Percentiles rank a stretch among this genome's conserved stretches.
Evolutionary conservation across 768 basidiomycete genomes (phyloP).

Genomic region (Hypholoma sublateritium): DNA sequence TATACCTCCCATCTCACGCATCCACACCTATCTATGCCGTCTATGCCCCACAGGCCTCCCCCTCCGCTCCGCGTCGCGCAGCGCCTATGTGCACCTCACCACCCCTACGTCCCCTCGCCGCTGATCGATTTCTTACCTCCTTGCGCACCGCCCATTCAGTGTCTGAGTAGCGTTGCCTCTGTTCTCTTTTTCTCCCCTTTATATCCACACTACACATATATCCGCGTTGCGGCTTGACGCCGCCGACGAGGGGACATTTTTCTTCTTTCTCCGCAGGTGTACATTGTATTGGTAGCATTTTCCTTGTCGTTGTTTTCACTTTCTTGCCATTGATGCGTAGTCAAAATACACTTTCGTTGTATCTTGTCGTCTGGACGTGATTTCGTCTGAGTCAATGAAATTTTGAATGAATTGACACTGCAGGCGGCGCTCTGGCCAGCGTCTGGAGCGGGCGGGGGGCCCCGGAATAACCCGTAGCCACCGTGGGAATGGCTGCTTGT

Average conservation of each 20-base stretch:
- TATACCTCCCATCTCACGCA: background rate
- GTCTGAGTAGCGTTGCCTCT: background rate
- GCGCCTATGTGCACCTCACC: background rate
- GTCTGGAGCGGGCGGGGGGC: background rate
- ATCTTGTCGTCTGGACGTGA: background rate
- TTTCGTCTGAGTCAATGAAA: background rate
- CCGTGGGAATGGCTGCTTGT: slow-evolving; percentile 28
- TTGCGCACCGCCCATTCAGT: background rate
- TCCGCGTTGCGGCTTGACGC: background rate
- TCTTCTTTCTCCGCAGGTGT: background rate
- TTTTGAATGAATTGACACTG: too few species aligned
- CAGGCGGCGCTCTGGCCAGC: background rate
- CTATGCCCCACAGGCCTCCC: slow-evolving; percentile 16
- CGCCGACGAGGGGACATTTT: background rate
- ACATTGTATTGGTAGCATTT: background rate
- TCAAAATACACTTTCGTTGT: background rate
- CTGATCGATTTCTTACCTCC: background rate
- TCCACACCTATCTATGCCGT: slow-evolving; percentile 18
- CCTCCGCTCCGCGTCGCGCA: background rate
- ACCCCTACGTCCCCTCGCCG: background rate
- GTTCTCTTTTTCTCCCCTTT: background rate
- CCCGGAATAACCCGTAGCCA: slow-evolving; percentile 34
- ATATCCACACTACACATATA: background rate
- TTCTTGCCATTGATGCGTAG: background rate
- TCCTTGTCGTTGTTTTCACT: background rate